Evolutionary conservation across 768 basidiomycete genomes (phyloP).

Genomic region (Kockovaella imperatae): DNA sequence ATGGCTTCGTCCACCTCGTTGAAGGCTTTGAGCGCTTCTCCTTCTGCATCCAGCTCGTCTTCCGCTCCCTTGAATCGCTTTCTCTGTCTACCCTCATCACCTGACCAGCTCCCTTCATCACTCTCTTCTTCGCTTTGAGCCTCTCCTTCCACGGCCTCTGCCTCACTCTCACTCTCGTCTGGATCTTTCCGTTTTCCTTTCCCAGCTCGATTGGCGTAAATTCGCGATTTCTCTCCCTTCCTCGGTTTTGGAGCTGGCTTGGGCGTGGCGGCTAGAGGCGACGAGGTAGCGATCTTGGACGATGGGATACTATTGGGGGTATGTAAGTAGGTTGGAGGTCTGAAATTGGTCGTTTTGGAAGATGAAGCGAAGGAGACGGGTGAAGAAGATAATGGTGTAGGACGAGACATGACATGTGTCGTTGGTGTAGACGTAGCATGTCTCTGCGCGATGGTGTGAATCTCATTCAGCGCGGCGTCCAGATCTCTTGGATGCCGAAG

Average conservation of each 20-base stretch:
- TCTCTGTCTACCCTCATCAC: constrained; percentile 26
- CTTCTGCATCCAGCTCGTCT: constrained; percentile 38
- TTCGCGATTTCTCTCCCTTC: constrained; percentile 37
- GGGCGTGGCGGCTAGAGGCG: not conserved
- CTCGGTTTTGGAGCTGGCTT: constrained; percentile 19
- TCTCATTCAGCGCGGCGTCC: too few relatives aligned
- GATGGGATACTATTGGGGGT: not conserved
- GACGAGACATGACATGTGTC: too few relatives aligned
- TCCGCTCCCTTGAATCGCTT: constrained; percentile 17
- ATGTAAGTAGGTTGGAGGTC: too few relatives aligned
- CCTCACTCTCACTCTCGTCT: constrained; percentile 28
- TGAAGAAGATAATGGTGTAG: too few relatives aligned
- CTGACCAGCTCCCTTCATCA: constrained; percentile 29
- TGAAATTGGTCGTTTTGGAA: too few relatives aligned
- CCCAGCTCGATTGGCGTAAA: constrained; percentile 32
- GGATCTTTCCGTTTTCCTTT: constrained; percentile 26
- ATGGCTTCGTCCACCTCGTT: constrained; percentile 46
- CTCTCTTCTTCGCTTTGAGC: not conserved
- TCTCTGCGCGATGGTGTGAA: too few relatives aligned
- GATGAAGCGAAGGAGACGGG: too few relatives aligned
- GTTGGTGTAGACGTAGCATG: too few relatives aligned
- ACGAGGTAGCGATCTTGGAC: not conserved
- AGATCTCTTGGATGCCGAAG: too few relatives aligned
- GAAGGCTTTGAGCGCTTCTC: constrained; percentile 47
- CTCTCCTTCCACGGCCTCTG: constrained; percentile 10